A percentile compares a stretch with the other conserved stretches of the same genome.
Evolutionary conservation across 306 rosid species (phyloP).

Genomic region (Sphenostylis stenocarpa): DNA sequence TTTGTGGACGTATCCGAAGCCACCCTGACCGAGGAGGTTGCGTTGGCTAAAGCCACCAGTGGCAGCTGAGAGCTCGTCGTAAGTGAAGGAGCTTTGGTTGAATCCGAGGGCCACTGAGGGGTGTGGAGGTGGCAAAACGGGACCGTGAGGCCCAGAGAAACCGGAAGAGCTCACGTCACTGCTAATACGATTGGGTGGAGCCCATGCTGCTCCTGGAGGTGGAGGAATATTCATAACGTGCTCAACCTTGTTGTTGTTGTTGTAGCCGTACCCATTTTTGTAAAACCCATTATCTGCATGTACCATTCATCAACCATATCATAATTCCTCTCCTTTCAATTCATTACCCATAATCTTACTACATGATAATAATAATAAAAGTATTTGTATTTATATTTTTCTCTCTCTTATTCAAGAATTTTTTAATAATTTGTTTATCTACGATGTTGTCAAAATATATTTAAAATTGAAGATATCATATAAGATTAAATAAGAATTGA

Average conservation of each 20-base stretch:
- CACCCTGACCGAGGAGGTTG: conserved; percentile 76
- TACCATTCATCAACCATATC: background rate
- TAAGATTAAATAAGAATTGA: no score
- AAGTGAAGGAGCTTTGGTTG: conserved; percentile 66
- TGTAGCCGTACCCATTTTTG: conserved; percentile 15
- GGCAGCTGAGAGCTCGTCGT: conserved; percentile 63
- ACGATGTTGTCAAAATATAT: no score
- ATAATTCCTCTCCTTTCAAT: no score
- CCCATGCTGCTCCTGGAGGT: conserved; percentile 37
- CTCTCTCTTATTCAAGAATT: no score
- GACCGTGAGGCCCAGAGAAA: conserved; percentile 60
- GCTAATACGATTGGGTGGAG: background rate
- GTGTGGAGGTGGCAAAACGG: conserved; percentile 68
- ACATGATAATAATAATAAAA: no score
- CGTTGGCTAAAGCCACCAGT: conserved; percentile 56
- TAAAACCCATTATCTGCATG: conserved; percentile 18
- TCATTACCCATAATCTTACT: no score
- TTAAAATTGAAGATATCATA: no score
- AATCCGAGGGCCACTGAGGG: conserved; percentile 72
- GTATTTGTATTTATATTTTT: no score
- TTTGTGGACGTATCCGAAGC: conserved; percentile 81
- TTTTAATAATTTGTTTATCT: no score
- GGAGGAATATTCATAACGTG: conserved; percentile 45
- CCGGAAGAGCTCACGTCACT: conserved; percentile 51
- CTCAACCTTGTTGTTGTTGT: conserved; percentile 6